Evolutionary conservation across 768 basidiomycete species (phyloP).

Genomic region (Suillus spraguei): DNA sequence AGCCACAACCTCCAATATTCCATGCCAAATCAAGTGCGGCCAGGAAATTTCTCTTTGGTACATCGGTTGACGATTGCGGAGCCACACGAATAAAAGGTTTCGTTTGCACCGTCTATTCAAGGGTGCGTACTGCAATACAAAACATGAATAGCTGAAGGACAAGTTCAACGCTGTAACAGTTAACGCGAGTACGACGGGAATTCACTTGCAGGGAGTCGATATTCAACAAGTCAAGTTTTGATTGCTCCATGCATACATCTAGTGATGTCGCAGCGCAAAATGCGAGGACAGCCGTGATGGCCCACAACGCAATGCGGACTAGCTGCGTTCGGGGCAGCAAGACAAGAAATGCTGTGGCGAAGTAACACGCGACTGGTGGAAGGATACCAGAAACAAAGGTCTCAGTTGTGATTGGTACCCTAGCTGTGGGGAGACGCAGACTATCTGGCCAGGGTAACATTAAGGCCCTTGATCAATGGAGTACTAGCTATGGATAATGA

Average conservation of each 20-base stretch:
- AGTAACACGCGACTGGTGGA: constrained; percentile 47
- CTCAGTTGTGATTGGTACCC: constrained; percentile 31
- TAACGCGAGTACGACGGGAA: not conserved
- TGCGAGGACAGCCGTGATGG: constrained; percentile 43
- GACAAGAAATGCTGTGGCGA: constrained; percentile 51
- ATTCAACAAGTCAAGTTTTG: constrained; percentile 10
- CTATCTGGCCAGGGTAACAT: constrained; percentile 1
- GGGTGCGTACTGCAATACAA: constrained; percentile 13
- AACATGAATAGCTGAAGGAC: constrained; percentile 18
- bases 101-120: constrained; percentile 21
- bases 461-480: not conserved
- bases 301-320: constrained; percentile 50
- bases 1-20: constrained; percentile 60
- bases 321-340: no score
- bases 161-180: not conserved
- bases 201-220: constrained; percentile 16
- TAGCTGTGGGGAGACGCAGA: constrained; percentile 14
- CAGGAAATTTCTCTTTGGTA: not conserved
- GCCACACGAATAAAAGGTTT: constrained; percentile 19
- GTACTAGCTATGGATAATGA: no score
- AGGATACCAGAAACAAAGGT: constrained; percentile 40
- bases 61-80: constrained; percentile 9
- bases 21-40: constrained; percentile 53
- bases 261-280: constrained; percentile 38
- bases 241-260: constrained; percentile 12